phyloP scores from a whole-genome alignment of 352 stramenopile species.

The Blastocystis sp. region DNA sequence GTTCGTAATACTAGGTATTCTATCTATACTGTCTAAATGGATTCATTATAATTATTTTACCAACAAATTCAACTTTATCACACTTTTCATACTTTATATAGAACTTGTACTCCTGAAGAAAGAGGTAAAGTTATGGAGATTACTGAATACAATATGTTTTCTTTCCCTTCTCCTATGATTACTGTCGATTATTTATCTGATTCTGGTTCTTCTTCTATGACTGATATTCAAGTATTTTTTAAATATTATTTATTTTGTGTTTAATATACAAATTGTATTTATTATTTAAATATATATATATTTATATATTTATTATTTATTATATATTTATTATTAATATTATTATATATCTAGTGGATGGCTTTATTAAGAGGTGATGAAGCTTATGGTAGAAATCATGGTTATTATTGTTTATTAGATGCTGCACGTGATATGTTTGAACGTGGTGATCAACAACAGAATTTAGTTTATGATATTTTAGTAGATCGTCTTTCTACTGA shows the following conservation, averaged over 20 bases:
- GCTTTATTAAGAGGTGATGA: constrained; percentile 34
- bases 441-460: constrained; percentile 30
- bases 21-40: no score
- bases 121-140: constrained; percentile 23
- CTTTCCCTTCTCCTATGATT: constrained; percentile 36
- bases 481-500: constrained; percentile 23
- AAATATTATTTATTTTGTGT: no score
- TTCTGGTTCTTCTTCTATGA: constrained; percentile 36
- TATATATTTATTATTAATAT: no score
- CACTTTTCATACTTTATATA: not conserved
- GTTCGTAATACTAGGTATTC: constrained; percentile 29
- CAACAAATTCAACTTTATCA: no score
- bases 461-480: constrained; percentile 34
- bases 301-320: no score
- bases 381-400: constrained; percentile 34
- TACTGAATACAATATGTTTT: constrained; percentile 38
- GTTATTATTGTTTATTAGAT: constrained; percentile 33
- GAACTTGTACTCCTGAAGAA: constrained; percentile 31
- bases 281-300: no score
- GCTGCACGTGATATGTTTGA: constrained; percentile 33
- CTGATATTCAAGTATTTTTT: no score
- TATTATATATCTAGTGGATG: no score
- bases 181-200: constrained; percentile 35
- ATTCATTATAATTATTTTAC: no score
- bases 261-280: no score